Evolutionary conservation across 345 rosid species (phyloP).

Genomic region (Ceriops zippeliana): DNA sequence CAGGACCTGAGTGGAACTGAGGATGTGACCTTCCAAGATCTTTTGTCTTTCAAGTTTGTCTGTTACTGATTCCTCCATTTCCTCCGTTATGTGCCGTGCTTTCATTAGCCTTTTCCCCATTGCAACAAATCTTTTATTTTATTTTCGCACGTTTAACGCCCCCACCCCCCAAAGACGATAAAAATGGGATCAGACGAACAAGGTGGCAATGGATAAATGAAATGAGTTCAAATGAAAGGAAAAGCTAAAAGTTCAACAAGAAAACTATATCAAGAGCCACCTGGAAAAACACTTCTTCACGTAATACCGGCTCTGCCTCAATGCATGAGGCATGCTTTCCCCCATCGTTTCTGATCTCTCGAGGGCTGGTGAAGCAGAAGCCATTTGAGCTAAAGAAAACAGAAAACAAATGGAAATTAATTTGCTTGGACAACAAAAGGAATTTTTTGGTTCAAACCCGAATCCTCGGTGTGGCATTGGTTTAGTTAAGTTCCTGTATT

Average conservation of each 20-base stretch:
- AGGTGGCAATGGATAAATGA: background rate
- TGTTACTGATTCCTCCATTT: slow-evolving; percentile 56
- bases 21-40: slow-evolving; percentile 67
- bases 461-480: background rate
- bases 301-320: slow-evolving; percentile 66
- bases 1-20: slow-evolving; percentile 44
- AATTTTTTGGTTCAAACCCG: background rate
- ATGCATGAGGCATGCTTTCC: slow-evolving; percentile 83
- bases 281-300: slow-evolving; percentile 80
- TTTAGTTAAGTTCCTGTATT: background rate
- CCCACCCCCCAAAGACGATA: background rate
- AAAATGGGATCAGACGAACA: background rate
- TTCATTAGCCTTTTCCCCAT: slow-evolving; percentile 68
- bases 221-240: background rate
- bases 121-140: slow-evolving; percentile 43
- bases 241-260: background rate
- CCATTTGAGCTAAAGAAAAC: slow-evolving; percentile 5
- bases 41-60: slow-evolving; percentile 54
- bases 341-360: slow-evolving; percentile 53
- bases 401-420: background rate
- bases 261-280: slow-evolving; percentile 21
- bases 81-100: slow-evolving; percentile 54
- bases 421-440: too few species aligned
- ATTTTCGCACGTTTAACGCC: too few species aligned
- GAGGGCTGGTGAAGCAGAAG: background rate